Conservation (phyloP, 805 yeast species). For the Lachancea thermotolerans region DNA sequence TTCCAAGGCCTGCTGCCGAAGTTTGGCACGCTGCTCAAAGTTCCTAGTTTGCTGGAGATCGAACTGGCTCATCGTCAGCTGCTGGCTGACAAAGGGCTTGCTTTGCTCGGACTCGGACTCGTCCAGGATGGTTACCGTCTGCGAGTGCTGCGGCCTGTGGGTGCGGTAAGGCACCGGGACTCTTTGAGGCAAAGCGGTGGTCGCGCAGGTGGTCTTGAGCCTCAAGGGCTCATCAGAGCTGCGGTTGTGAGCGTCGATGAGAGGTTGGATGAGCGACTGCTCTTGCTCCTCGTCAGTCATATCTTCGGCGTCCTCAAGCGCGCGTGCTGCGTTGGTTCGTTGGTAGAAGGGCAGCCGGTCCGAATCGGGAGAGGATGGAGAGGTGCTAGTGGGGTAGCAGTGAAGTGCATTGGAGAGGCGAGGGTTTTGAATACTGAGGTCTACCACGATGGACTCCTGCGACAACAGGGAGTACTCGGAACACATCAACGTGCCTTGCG, state of each 20-base stretch:
- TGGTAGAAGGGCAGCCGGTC: background rate
- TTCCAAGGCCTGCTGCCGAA: slow-evolving; percentile 4
- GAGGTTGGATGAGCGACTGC: slow-evolving; percentile 5
- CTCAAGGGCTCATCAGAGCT: background rate
- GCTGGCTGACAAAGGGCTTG: background rate
- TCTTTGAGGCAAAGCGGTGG: background rate
- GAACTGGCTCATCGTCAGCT: slow-evolving; percentile 9
- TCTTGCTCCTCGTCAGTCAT: slow-evolving; percentile 9
- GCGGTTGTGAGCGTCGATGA: slow-evolving; percentile 4
- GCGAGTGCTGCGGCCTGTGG: slow-evolving; percentile 2
- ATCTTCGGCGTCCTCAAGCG: slow-evolving; percentile 1
- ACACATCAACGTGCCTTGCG: background rate
- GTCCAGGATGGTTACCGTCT: slow-evolving; percentile 3
- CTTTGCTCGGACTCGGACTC: background rate
- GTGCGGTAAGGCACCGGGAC: background rate
- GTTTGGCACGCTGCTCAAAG: slow-evolving; percentile 6
- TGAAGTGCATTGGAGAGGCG: slow-evolving; percentile 1
- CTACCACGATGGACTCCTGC: slow-evolving; percentile 3
- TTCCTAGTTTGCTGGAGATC: slow-evolving; percentile 13
- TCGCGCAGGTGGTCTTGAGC: background rate
- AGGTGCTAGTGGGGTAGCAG: background rate
- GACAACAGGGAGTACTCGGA: slow-evolving; percentile 1
- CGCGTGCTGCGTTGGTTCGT: background rate
- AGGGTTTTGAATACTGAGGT: slow-evolving; percentile 2
- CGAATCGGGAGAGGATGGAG: background rate